These are phyloP conservation scores for Isatis tinctoria DNA, from an alignment of 345 rosid species.

Conservation along the genomic window DNA sequence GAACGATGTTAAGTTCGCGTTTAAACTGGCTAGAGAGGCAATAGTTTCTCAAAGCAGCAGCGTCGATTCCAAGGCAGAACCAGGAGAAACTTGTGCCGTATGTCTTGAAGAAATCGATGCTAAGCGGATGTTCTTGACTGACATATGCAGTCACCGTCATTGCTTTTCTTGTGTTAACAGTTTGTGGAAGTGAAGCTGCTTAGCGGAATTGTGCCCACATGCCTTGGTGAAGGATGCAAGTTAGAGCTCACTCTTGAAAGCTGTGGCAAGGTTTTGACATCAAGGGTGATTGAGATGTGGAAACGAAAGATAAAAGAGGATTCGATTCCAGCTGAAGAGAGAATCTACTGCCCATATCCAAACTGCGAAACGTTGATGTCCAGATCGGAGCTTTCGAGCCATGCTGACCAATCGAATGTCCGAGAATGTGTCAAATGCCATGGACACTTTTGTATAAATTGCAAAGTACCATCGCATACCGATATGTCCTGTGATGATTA, in stretches of 20 bases:
- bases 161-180: conserved; percentile 70
- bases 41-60: conserved; percentile 41
- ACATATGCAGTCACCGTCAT: conserved; percentile 51
- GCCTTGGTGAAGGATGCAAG: conserved; percentile 59
- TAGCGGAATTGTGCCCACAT: conserved; percentile 45
- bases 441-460: conserved; percentile 54
- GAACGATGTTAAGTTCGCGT: conserved; percentile 39
- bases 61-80: background rate
- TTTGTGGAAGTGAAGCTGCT: conserved; percentile 54
- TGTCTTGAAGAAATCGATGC: conserved; percentile 50
- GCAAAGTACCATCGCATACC: conserved; percentile 76
- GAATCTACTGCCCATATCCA: conserved; percentile 68
- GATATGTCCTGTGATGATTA: conserved; percentile 44
- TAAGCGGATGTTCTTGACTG: conserved; percentile 44
- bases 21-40: conserved; percentile 62
- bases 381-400: conserved; percentile 33
- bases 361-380: conserved; percentile 71
- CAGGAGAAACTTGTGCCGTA: conserved; percentile 49
- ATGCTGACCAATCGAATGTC: conserved; percentile 28
- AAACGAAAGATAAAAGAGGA: conserved; percentile 50
- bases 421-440: conserved; percentile 54
- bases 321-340: conserved; percentile 48
- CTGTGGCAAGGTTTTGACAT: conserved; percentile 48
- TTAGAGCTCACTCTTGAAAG: conserved; percentile 44
- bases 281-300: conserved; percentile 47